phyloP scores from a whole-genome alignment of 805 yeast genomes.

The Ogataea paradorogensis region DNA sequence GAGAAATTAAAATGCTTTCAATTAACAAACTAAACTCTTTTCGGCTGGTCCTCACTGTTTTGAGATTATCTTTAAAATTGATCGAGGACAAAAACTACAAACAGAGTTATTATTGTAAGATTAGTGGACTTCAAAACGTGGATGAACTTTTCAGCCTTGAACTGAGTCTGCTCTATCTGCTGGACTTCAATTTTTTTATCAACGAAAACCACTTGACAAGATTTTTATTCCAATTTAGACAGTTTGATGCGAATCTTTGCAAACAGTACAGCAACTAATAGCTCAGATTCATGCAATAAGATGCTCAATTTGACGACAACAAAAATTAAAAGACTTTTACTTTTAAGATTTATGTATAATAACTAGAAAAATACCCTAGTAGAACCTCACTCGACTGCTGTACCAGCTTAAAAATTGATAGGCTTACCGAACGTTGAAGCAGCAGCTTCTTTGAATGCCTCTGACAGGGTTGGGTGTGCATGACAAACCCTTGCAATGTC shows the following conservation, averaged over 20 bases:
- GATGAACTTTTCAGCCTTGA: conserved; percentile 40
- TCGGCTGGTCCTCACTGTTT: conserved; percentile 37
- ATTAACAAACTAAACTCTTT: conserved; percentile 38
- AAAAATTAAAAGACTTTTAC: not conserved
- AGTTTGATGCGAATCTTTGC: conserved; percentile 21
- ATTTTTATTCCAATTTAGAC: conserved; percentile 32
- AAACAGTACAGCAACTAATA: not conserved
- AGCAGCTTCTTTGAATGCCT: conserved; percentile 98
- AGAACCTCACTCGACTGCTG: not conserved
- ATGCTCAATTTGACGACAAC: no score
- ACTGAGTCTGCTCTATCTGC: conserved; percentile 38
- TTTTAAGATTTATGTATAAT: not conserved
- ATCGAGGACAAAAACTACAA: conserved; percentile 45
- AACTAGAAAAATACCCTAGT: not conserved
- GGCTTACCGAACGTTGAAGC: conserved; percentile 89
- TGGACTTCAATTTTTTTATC: conserved; percentile 40
- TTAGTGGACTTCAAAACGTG: conserved; percentile 41
- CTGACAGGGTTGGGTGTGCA: conserved; percentile 97
- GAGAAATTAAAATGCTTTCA: conserved; percentile 25
- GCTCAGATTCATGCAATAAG: not conserved
- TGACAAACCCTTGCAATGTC: conserved; percentile 97
- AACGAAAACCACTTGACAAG: conserved; percentile 35
- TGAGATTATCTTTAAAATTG: conserved; percentile 40
- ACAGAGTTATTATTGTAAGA: conserved; percentile 41
- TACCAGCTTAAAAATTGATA: conserved; percentile 60